Base-by-base conservation (phyloP, 2,329 filamentous ascomycete genomes). In the Colletotrichum siamense region DNA sequence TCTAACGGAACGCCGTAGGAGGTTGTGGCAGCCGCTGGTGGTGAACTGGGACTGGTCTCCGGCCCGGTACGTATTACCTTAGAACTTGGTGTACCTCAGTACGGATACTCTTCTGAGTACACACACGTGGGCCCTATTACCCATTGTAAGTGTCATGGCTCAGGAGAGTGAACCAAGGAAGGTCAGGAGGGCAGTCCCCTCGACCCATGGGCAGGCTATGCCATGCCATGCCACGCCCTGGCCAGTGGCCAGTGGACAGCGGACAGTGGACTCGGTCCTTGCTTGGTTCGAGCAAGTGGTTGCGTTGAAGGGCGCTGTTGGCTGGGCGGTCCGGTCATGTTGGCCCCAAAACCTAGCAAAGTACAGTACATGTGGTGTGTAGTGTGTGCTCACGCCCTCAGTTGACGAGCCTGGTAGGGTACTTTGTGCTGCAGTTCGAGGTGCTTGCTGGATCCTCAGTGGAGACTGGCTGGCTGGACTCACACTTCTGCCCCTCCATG, bases 391-490 rank as follows among this genome's bases (percentile, higher is more conserved):
- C 62, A 64, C 62, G 24, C 34, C 34, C 22, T 22, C n/a, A 36
- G 4, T 16, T 28, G 64, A 36, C 34, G 32, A 61, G 36, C 36
- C 36, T 44, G 36, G 16, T 10, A 44, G 8, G 36, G 36, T 44
- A 44, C 36, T 44, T 18, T 44, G 36, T 44, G 5, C 39, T 49
- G 18, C 39, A 49, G 39, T n/a, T n/a, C 39, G 39, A 2, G 39
- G 39, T 49, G 24, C 69, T 26, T 62, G 34, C 36, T 30, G 28
- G 65, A 49, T 24, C 71, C 71, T 22, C 16, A 64, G 71, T 73
- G 71, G 71, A 73, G 71, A 22, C 44, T 52, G 44, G 44, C 44
- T 55, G 70, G 70, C 70, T 66, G 59, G 64, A 39, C 65, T 73
- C 64, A 36, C 62, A 62, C 68, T 61, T 61, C 18, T 28, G n/a